A percentile compares a stretch with the other conserved stretches of the same genome.
Evolutionary conservation across 192 early-diverging fungal genomes (phyloP).

Genomic region (Coemansia reversa): DNA sequence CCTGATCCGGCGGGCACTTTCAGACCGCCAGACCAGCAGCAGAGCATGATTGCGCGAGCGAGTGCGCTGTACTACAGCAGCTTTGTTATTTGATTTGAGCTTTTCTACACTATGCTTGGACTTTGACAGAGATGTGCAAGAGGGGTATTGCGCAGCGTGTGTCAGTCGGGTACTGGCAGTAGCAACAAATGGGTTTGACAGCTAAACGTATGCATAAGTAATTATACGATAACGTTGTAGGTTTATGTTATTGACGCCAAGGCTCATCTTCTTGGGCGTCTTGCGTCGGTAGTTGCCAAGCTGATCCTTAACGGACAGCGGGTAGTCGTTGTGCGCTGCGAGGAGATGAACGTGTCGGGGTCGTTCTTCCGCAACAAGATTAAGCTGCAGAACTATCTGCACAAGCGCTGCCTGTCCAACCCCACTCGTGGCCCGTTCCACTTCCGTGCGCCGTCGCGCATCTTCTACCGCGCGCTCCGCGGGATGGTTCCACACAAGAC

Average conservation of each 20-base stretch:
- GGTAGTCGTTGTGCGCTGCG: slow-evolving; percentile 96
- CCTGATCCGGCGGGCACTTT: background rate
- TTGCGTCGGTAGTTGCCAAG: slow-evolving; percentile 97
- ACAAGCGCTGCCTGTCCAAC: slow-evolving; percentile 98
- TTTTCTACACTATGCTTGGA: no score
- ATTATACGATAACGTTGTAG: slow-evolving; percentile 48
- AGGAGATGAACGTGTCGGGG: slow-evolving; percentile 98
- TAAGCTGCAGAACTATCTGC: slow-evolving; percentile 93
- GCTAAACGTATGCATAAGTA: background rate
- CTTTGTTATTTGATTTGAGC: no score
- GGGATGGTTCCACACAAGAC: slow-evolving; percentile 99
- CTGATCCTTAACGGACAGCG: slow-evolving; percentile 96
- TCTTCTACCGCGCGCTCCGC: slow-evolving; percentile 95
- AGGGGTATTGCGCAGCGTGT: no score
- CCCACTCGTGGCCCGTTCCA: slow-evolving; percentile 96
- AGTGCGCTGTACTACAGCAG: background rate
- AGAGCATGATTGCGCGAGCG: background rate
- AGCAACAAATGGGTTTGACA: background rate
- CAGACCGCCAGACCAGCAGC: background rate
- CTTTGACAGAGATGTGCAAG: no score
- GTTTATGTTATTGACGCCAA: slow-evolving; percentile 99
- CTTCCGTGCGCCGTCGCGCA: slow-evolving; percentile 95
- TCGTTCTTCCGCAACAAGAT: slow-evolving; percentile 99
- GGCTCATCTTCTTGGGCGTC: slow-evolving; percentile 96
- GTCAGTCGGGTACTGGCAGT: no score